Evolutionary conservation across 2,329 filamentous ascomycete genomes (phyloP), one percentile per base, ranked within the genome.

Genomic region (Calonectria pseudoturangicola): DNA sequence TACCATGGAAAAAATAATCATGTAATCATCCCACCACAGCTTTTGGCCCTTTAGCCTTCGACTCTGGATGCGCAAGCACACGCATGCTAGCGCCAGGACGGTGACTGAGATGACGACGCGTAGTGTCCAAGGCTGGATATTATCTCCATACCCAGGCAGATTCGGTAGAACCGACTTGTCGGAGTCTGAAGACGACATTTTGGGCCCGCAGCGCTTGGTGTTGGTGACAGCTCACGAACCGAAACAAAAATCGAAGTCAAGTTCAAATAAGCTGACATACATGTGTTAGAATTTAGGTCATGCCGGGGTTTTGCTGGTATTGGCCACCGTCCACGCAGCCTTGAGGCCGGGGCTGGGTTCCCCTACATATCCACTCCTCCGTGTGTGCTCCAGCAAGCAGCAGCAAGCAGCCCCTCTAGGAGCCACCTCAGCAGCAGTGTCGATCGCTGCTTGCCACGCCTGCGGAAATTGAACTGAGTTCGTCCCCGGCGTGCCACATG

Each of bases 1-100:
- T 66, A 88, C 87, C 87, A 87, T 86, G 1, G 87, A 88, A 64
- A 85, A 87, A 0, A 88, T 70, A 68, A 89, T 86, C 78, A 87
- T 82, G 77, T 83, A 88, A 76, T 89, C 87, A 79, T 89, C 87
- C 87, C 86, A 88, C 87, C 87, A 88, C 6, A 88, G 76, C 71
- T 79, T 77, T 68, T 87, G 86, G 3, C 79, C 83, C 56, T 86
- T 86, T 54, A 87, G 77, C 62, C 82, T 82, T 13, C 87, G 85
- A 68, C 85, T 85, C 33, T 84, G 67, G 6, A 88, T 63, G 2
- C 87, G 83, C 16, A 88, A 77, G n/a, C 47, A 78, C 15, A 88
- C 85, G 3, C 82, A 78, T 1, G 82, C 45, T 21, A 85, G 73
- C 2, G 86, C 84, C 30, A 88, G 78, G 8, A 84, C 79, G 0